Evolutionary conservation across 2,329 filamentous ascomycete species (phyloP).

Genomic region (Aspergillus persii): DNA sequence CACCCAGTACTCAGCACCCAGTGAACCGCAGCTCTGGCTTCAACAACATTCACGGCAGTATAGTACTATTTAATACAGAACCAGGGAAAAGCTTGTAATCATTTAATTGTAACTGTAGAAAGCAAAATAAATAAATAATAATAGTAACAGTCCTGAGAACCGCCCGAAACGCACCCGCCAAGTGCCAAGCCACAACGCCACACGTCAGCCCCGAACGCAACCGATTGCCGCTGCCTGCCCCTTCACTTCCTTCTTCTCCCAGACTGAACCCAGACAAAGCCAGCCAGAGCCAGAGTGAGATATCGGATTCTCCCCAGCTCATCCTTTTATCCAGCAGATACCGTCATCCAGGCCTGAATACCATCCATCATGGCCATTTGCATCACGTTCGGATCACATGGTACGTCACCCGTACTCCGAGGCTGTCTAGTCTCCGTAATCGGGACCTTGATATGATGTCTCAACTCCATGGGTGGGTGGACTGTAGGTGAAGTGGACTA

Average conservation of each 20-base stretch:
- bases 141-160: background rate
- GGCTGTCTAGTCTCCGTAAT: too few species aligned
- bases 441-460: too few species aligned
- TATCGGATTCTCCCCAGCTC: background rate
- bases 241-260: conserved; percentile 2
- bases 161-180: conserved; percentile 9
- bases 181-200: conserved; percentile 38
- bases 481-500: background rate
- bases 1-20: too few species aligned
- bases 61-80: too few species aligned
- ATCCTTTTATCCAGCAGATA: background rate
- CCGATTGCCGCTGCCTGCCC: conserved; percentile 27
- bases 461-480: background rate
- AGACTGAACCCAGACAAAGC: background rate
- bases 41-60: too few species aligned
- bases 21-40: too few species aligned
- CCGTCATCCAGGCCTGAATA: background rate
- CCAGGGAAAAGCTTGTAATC: too few species aligned
- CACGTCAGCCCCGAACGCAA: conserved; percentile 19
- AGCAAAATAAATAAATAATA: background rate
- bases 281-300: background rate
- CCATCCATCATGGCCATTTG: conserved; percentile 39
- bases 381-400: conserved; percentile 44
- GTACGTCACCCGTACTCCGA: conserved; percentile 23
- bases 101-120: too few species aligned